phyloP scores from a whole-genome alignment of 768 basidiomycete genomes.

The Symmetrospora coprosmae region DNA sequence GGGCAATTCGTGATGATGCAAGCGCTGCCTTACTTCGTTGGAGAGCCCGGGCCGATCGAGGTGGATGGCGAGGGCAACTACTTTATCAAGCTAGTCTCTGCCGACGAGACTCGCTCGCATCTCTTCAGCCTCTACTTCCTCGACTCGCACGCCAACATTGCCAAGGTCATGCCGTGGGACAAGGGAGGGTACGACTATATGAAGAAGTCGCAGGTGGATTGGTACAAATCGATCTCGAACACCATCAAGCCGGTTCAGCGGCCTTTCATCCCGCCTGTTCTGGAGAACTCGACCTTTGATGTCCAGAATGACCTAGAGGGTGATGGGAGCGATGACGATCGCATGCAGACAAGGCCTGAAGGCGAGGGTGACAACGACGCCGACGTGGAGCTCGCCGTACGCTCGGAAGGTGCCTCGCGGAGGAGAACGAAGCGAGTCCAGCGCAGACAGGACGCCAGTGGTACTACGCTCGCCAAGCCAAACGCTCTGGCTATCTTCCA shows the following conservation, averaged over 20 bases:
- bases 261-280: constrained; percentile 18
- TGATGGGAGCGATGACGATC: neutral
- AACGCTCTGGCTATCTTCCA: constrained; percentile 98
- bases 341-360: neutral
- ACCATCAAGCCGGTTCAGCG: constrained; percentile 18
- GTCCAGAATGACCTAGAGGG: neutral
- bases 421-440: neutral
- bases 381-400: neutral
- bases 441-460: neutral
- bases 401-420: neutral
- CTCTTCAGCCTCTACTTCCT: constrained; percentile 33
- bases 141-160: constrained; percentile 28
- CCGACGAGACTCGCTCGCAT: constrained; percentile 5
- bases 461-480: constrained; percentile 59
- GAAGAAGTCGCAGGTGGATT: constrained; percentile 31
- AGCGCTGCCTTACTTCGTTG: constrained; percentile 68
- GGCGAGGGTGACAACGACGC: neutral
- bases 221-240: constrained; percentile 26
- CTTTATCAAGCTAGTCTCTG: constrained; percentile 25
- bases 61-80: constrained; percentile 88
- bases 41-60: constrained; percentile 63
- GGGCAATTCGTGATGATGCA: constrained; percentile 56
- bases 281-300: constrained; percentile 19
- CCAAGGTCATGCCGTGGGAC: neutral
- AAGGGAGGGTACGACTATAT: constrained; percentile 27